Base-by-base conservation (phyloP, 345 rosid species). In the Murraya paniculata region DNA sequence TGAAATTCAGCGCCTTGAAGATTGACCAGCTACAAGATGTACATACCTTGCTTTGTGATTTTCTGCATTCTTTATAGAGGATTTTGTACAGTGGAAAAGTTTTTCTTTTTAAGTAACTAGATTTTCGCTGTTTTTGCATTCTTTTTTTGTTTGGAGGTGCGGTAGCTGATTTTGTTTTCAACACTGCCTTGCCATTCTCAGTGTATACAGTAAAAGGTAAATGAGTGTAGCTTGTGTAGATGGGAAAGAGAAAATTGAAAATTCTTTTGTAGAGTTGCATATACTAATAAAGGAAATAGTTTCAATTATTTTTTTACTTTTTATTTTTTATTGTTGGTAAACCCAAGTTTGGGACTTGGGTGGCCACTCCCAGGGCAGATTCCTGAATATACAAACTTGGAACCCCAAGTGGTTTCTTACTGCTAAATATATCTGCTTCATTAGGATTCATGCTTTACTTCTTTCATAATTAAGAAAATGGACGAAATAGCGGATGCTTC, bases 1-100 rank as follows among this genome's bases (percentile, higher is more conserved):
- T 39, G 92, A 89, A 70, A 89, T 89, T 64, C 90, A 89, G 62
- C 84, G 84, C 28, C 76, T 81, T 4, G 85, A 87, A n/a, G 90
- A 87, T 39, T 87, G 79, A 74, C 82, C 30, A 16, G 28, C 50
- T 24, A 1, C 31, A 18, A 45, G 59, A 28, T 64, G 48, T 35
- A 30, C 68, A 57, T 78, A 50, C 35, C 41, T 38, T 45, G 38
- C 73, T 4, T 65, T 68, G 71, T 73, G 60, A 59, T 55, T 71
- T 73, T 72, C 58, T 27, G 22, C 10, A 2, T 18, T 69, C 60
- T 59, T 71, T 64, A 1, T 80, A n/a, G 7, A 48, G 58, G 55
- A 14, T 77, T 71, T 55, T 85, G 78, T 82, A 72, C 64, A 72
- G 79, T 67, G 82, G 77, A 80, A 72, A 50, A 78, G 79, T 61